Conservation (phyloP, 805 yeast species). For the Candida argentea region DNA sequence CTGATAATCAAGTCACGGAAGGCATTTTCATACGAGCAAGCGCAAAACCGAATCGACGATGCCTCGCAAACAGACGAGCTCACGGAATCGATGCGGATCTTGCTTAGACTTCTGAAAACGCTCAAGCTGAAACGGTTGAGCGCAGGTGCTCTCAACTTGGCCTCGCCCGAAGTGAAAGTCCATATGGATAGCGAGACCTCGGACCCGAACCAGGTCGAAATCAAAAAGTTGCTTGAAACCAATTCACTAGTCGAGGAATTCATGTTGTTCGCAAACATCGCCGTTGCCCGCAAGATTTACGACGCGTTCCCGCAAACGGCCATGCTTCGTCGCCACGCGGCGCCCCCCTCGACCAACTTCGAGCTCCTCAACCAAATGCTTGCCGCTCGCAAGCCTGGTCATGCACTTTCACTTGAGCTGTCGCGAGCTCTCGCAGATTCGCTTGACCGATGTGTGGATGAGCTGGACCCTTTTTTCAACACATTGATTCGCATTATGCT, state of each 20-base stretch:
- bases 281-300: slow-evolving; percentile 88
- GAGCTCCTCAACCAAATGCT: slow-evolving; percentile 85
- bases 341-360: slow-evolving; percentile 94
- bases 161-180: slow-evolving; percentile 97
- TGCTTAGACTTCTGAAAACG: slow-evolving; percentile 70
- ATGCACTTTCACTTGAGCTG: slow-evolving; percentile 69
- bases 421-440: slow-evolving; percentile 92
- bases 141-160: slow-evolving; percentile 93
- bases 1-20: slow-evolving; percentile 85
- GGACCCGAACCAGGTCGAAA: slow-evolving; percentile 92
- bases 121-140: slow-evolving; percentile 78
- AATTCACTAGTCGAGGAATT: slow-evolving; percentile 96
- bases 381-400: slow-evolving; percentile 58
- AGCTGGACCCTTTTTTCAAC: slow-evolving; percentile 81
- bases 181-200: slow-evolving; percentile 95
- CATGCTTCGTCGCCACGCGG: slow-evolving; percentile 92
- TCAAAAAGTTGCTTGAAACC: slow-evolving; percentile 79
- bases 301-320: slow-evolving; percentile 97
- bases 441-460: slow-evolving; percentile 77
- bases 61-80: slow-evolving; percentile 63
- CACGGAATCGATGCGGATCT: slow-evolving; percentile 80
- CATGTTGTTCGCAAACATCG: slow-evolving; percentile 93
- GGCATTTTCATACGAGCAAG: slow-evolving; percentile 90
- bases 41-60: slow-evolving; percentile 88
- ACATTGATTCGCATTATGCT: slow-evolving; percentile 93